A percentile compares a stretch with the other conserved stretches of the same genome.
These are phyloP conservation scores for Vitis cinerea DNA, from an alignment of 164 flowering plant species.

Conservation along the genomic window DNA sequence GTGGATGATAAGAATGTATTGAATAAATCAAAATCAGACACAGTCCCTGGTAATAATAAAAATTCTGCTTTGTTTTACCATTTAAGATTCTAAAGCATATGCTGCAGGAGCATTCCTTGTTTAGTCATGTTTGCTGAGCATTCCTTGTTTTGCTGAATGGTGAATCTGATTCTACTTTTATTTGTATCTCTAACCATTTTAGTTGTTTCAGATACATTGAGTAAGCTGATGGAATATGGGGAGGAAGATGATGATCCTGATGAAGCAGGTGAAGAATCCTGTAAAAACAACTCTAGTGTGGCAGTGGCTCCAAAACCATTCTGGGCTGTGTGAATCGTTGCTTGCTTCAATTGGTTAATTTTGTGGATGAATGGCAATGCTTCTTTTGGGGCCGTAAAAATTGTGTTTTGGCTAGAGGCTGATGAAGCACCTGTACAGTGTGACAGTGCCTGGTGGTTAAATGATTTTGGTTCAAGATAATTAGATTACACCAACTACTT, in stretches of 20 bases:
- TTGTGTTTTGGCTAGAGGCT: too few relatives aligned
- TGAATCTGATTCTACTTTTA: too few relatives aligned
- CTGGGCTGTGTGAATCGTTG: conserved; percentile 56
- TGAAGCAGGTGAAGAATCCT: conserved; percentile 29
- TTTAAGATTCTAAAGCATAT: background rate
- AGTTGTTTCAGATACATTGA: conserved; percentile 59
- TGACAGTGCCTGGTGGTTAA: too few relatives aligned
- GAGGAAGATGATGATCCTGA: conserved; percentile 81
- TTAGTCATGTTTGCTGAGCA: too few relatives aligned
- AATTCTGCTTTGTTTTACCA: background rate
- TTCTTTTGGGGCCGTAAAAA: too few relatives aligned
- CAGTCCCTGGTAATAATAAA: conserved; percentile 50
- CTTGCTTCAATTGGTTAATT: background rate
- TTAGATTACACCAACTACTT: too few relatives aligned
- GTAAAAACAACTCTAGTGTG: conserved; percentile 15
- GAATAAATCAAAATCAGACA: conserved; percentile 26
- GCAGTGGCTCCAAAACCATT: conserved; percentile 58
- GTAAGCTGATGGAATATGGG: conserved; percentile 86
- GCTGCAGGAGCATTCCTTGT: too few relatives aligned
- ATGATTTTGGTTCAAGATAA: too few relatives aligned
- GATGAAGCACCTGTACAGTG: too few relatives aligned
- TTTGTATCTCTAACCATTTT: background rate
- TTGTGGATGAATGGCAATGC: background rate
- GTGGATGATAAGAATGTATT: conserved; percentile 16
- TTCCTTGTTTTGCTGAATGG: background rate